Evolutionary conservation across 2,329 filamentous ascomycete species (phyloP), one percentile per base, ranked within the genome.

Genomic region (Alternaria sp.): DNA sequence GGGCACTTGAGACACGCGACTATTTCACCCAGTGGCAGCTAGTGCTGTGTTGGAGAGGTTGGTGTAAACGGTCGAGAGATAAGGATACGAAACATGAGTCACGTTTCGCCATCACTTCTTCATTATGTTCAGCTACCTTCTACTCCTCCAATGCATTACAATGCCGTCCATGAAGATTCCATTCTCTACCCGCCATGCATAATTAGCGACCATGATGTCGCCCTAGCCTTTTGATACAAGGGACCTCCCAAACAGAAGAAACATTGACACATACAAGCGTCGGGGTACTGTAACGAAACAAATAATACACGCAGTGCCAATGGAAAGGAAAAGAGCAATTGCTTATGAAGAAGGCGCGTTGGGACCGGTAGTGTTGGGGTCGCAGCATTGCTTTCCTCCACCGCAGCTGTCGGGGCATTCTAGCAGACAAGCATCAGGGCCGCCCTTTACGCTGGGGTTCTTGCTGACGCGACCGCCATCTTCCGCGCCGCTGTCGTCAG

Each of bases 321-420:
- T 14, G 42, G 46, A 47, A 22, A 7, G 32, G 26, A 34, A 52
- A 55, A 34, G 18, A 2, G 22, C 14, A n/a, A 11, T 28, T 7
- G 20, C 46, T 39, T 44, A 65, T 18, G 61, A 69, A 34, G 62
- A 67, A 8, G 63, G 66, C 30, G 62, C 54, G 3, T 63, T 73
- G 36, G 71, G 70, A 7, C 68, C 70, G 51, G 75, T 70, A 28
- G 61, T 66, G 11, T 66, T 68, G 7, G 79, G 79, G 7, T 76
- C 75, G 56, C 80, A 82, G 64, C 80, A 82, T 63, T 81, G 80
- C 54, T 75, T 79, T 47, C 75, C 74, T 34, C 74, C 76, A 20
- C 74, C 79, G 57, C 81, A 82, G 34, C 77, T 80, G 51, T 81
- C 79, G 2, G 77, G 76, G 43, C 81, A 82, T 51, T 81, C 80